Evolutionary conservation across 768 basidiomycete genomes (phyloP), one percentile per base, ranked within the genome.

Genomic region (Hygrophorus pudorinus): DNA sequence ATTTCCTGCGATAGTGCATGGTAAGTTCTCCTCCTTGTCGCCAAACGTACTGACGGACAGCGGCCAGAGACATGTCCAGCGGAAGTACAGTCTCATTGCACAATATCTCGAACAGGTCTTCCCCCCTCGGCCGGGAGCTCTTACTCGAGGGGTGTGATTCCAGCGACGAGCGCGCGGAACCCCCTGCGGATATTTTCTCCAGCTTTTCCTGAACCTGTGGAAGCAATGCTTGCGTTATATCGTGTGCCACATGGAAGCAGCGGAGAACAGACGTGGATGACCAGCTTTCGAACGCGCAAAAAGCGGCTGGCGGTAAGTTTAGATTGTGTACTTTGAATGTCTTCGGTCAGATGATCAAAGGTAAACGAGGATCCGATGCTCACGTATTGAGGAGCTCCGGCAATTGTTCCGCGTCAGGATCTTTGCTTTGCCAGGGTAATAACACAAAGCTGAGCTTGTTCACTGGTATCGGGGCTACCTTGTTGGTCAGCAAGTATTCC

Each of bases 21-120:
- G 72, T 72, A 44, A 91, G 62, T 59, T 90, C 88, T 5, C 68
- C 67, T 13, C 73, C 64, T 51, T 84, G 81, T 53, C 77, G 79
- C 90, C 89, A 96, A 16, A 91, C 75, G 53, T 78, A 96, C 59
- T 93, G 90, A 48, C 89, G 79, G 46, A 93, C 82, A 13, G 85
- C 85, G 3, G 87, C 93, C 29, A 99, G 72, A 4, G 87, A 93
- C 80, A 94, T 91, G 51, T 81, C 79, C 20, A 85, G 67, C 17
- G 93, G 85, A 28, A 98, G 68, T 12, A 86, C 66, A n/a, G 73
- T 67, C 49, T 89, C 85, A 52, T 88, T 89, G 62, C 92, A 96
- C 20, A 96, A 59, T 35, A 98, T 78, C 63, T 98, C 93, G 58
- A 88, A 84, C 21, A 73, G 55, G 18, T 90, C 83, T 52, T 90